Conservation (phyloP, 2,329 filamentous ascomycete species). For the Plenodomus lindquistii region DNA sequence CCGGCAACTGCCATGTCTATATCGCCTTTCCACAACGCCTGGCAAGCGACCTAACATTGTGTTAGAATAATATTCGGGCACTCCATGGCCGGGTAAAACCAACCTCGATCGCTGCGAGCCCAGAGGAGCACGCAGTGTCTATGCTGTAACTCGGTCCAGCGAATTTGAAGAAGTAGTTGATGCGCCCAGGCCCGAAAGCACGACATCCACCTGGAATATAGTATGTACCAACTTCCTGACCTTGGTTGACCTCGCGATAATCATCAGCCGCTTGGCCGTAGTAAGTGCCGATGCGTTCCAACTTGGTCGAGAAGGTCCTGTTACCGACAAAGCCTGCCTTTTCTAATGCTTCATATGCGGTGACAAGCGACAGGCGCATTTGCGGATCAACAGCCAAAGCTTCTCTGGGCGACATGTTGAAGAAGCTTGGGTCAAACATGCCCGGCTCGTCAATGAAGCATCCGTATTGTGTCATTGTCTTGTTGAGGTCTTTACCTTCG, state of each 20-base stretch:
- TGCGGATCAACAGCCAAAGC: slow-evolving; percentile 28
- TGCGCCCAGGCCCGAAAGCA: slow-evolving; percentile 57
- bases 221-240: slow-evolving; percentile 55
- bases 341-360: slow-evolving; percentile 34
- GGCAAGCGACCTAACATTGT: slow-evolving; percentile 21
- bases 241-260: slow-evolving; percentile 23
- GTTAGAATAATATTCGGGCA: neutral
- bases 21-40: slow-evolving; percentile 35
- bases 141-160: slow-evolving; percentile 48
- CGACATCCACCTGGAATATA: slow-evolving; percentile 58
- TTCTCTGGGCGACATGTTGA: slow-evolving; percentile 36
- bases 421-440: slow-evolving; percentile 32
- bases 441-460: slow-evolving; percentile 32
- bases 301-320: slow-evolving; percentile 29
- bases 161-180: slow-evolving; percentile 47
- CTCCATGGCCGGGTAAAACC: neutral
- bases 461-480: slow-evolving; percentile 19
- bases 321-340: slow-evolving; percentile 29
- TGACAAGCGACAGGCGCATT: slow-evolving; percentile 23
- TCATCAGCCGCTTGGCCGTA: slow-evolving; percentile 42
- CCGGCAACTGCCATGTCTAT: slow-evolving; percentile 31
- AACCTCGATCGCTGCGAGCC: slow-evolving; percentile 32
- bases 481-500: slow-evolving; percentile 20
- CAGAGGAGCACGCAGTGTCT: slow-evolving; percentile 45
- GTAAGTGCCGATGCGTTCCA: slow-evolving; percentile 39